A percentile compares a stretch with the other conserved stretches of the same genome.
Evolutionary conservation across 495 filamentous ascomycete species (phyloP).

Genomic region (Aspergillus ellipticus): DNA sequence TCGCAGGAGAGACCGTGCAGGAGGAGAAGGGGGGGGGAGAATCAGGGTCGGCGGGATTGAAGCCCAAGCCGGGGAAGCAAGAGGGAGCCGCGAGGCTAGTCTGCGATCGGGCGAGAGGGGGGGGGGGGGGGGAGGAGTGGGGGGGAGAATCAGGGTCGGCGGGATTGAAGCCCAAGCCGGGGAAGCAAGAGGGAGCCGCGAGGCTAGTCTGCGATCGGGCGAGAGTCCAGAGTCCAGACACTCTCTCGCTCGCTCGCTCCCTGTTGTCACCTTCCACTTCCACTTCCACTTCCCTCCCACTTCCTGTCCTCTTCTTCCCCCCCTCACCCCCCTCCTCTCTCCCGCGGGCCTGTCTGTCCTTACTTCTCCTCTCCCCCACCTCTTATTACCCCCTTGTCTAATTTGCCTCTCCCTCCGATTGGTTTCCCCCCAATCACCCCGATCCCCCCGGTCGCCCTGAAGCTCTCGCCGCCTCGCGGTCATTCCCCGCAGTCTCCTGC

Average conservation of each 20-base stretch:
- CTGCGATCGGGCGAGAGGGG: not conserved
- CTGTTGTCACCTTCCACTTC: no score
- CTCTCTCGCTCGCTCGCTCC: no score
- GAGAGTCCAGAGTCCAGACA: slow-evolving; percentile 29
- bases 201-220: not conserved
- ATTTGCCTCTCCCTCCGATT: slow-evolving; percentile 8
- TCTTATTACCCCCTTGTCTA: slow-evolving; percentile 7
- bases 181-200: not conserved
- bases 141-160: slow-evolving; percentile 1
- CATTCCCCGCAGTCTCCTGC: slow-evolving; percentile 40
- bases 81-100: not conserved
- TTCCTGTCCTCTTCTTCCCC: slow-evolving; percentile 15
- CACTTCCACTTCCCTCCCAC: not conserved
- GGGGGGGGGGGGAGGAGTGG: not conserved
- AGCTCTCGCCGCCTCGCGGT: slow-evolving; percentile 22
- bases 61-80: not conserved
- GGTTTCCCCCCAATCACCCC: slow-evolving; percentile 10
- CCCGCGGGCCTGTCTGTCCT: slow-evolving; percentile 13
- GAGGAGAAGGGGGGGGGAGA: slow-evolving; percentile 6
- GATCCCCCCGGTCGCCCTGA: slow-evolving; percentile 30
- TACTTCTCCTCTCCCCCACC: slow-evolving; percentile 8
- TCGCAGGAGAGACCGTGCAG: not conserved
- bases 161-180: not conserved
- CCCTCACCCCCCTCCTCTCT: slow-evolving; percentile 16
- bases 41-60: not conserved